These are phyloP conservation scores for Cytospora paraplurivora DNA, from an alignment of 2,329 filamentous ascomycete species.

Conservation along the genomic window DNA sequence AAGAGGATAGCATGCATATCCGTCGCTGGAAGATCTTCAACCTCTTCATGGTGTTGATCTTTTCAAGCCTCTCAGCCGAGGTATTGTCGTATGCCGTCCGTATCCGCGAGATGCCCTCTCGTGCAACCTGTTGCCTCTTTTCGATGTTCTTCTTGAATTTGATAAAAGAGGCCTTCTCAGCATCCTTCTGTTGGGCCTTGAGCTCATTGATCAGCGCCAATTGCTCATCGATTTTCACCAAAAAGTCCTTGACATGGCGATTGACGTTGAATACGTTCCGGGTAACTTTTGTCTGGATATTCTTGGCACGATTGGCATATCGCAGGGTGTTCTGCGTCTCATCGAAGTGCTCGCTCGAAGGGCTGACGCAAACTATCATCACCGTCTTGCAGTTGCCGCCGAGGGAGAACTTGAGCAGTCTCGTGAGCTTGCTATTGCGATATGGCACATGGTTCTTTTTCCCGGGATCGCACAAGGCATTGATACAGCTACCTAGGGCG, in stretches of 20 bases:
- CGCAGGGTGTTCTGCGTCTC: slow-evolving; percentile 97
- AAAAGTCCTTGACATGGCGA: slow-evolving; percentile 96
- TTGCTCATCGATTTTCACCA: slow-evolving; percentile 99
- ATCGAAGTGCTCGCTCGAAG: slow-evolving; percentile 94
- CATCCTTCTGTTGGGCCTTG: slow-evolving; percentile 88
- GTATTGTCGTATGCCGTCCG: slow-evolving; percentile 84
- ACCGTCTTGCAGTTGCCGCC: slow-evolving; percentile 98
- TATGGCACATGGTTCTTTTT: slow-evolving; percentile 96
- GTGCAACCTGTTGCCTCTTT: slow-evolving; percentile 74
- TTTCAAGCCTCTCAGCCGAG: slow-evolving; percentile 74
- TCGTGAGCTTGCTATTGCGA: slow-evolving; percentile 94
- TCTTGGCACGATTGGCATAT: slow-evolving; percentile 97
- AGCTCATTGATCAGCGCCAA: slow-evolving; percentile 96
- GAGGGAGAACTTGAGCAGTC: slow-evolving; percentile 92
- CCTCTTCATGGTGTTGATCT: slow-evolving; percentile 77
- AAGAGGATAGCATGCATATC: slow-evolving; percentile 82
- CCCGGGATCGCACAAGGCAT: slow-evolving; percentile 89
- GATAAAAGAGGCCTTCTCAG: slow-evolving; percentile 75
- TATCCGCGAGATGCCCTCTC: slow-evolving; percentile 79
- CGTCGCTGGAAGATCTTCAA: slow-evolving; percentile 80
- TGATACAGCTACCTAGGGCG: slow-evolving; percentile 95
- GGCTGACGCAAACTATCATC: slow-evolving; percentile 99
- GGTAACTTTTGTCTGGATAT: slow-evolving; percentile 99
- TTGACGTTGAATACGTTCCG: slow-evolving; percentile 99
- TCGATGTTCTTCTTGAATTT: slow-evolving; percentile 92